Percentiles rank a stretch among this genome's conserved stretches.
Evolutionary conservation across 805 yeast genomes (phyloP).

Genomic region (Candida boidinii): DNA sequence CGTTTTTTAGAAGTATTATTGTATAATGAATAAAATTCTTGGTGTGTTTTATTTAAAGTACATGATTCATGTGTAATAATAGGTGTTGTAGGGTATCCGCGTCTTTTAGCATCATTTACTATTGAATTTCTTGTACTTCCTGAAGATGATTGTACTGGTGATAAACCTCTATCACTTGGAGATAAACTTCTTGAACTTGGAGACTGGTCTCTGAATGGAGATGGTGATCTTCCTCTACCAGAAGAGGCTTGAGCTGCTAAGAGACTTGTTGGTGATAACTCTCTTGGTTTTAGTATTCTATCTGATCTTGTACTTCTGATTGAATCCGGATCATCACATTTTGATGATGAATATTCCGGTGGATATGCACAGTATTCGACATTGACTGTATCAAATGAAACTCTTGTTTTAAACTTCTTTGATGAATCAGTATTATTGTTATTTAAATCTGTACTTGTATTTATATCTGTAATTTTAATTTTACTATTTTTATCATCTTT

Average conservation of each 20-base stretch:
- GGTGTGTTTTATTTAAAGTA: slow-evolving; percentile 39
- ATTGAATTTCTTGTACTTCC: slow-evolving; percentile 2
- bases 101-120: background rate
- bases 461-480: background rate
- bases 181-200: slow-evolving; percentile 3
- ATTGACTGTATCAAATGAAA: slow-evolving; percentile 49
- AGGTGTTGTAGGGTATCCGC: slow-evolving; percentile 27
- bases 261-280: slow-evolving; percentile 11
- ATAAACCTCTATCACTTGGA: slow-evolving; percentile 13
- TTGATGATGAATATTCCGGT: too few species aligned
- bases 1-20: slow-evolving; percentile 24
- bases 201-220: slow-evolving; percentile 2
- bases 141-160: slow-evolving; percentile 10
- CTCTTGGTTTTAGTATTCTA: slow-evolving; percentile 8
- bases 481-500: background rate
- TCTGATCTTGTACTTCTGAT: slow-evolving; percentile 9
- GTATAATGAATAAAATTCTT: slow-evolving; percentile 38
- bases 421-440: background rate
- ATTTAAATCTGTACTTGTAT: background rate
- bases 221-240: slow-evolving; percentile 14
- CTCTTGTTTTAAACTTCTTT: slow-evolving; percentile 21
- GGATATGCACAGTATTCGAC: slow-evolving; percentile 21
- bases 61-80: slow-evolving; percentile 30
- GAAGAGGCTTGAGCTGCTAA: slow-evolving; percentile 3
- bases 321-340: too few species aligned